phyloP scores from a whole-genome alignment of 2,329 filamentous ascomycete genomes.

The Magnaporthiopsis poae region DNA sequence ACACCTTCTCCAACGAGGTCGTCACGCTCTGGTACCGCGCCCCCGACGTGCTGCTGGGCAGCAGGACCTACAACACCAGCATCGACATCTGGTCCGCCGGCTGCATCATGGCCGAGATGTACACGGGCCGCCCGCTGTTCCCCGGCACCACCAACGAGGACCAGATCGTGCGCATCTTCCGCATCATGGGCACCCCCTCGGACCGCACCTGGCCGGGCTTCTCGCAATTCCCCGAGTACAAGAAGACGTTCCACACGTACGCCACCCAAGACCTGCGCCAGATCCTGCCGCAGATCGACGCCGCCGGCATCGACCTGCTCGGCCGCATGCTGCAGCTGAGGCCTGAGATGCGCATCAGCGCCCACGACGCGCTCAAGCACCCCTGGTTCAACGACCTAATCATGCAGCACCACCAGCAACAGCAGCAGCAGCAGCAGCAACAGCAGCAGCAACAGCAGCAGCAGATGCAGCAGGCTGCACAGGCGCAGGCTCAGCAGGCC shows the following conservation, averaged over 20 bases:
- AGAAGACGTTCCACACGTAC: constrained; percentile 87
- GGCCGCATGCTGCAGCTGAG: constrained; percentile 85
- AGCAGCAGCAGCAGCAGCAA: neutral
- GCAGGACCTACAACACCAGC: constrained; percentile 95
- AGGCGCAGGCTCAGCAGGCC: constrained; percentile 9
- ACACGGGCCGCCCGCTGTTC: constrained; percentile 88
- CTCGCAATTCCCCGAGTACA: constrained; percentile 93
- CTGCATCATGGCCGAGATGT: constrained; percentile 99
- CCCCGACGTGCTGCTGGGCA: constrained; percentile 87
- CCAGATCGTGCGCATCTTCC: constrained; percentile 92
- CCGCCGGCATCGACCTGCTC: constrained; percentile 74
- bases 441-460: constrained; percentile 7
- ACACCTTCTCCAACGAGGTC: constrained; percentile 96
- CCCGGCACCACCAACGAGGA: constrained; percentile 97
- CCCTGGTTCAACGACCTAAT: constrained; percentile 80
- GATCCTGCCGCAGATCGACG: constrained; percentile 85
- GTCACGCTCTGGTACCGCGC: constrained; percentile 97
- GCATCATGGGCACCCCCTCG: constrained; percentile 94
- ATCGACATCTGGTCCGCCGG: constrained; percentile 99
- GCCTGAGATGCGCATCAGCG: constrained; percentile 83
- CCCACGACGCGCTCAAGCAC: constrained; percentile 75
- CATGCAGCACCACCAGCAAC: constrained; percentile 37
- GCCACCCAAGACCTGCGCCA: constrained; percentile 80
- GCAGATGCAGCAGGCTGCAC: constrained; percentile 7
- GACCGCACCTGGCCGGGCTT: constrained; percentile 95